Evolutionary conservation across 2,329 filamentous ascomycete genomes (phyloP), one percentile per base, ranked within the genome.

Genomic region (Nemania serpens): DNA sequence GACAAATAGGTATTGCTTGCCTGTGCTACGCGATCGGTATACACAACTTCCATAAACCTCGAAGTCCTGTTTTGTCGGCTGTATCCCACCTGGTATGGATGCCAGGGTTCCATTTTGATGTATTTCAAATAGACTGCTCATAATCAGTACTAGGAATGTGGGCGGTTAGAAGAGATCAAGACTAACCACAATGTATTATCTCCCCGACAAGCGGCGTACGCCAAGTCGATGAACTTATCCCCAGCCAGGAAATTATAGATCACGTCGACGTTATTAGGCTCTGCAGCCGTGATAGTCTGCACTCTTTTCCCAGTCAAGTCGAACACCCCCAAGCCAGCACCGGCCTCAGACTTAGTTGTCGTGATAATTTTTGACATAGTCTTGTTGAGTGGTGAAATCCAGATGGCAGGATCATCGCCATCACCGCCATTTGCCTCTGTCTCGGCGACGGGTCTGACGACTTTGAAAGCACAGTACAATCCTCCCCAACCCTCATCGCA

Each of bases 181-280:
- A 69, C 78, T 66, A 73, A 82, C 81, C 82, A 84, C 5, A 84
- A 71, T 0, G 81, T 84, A 45, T 84, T 78, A 6, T 84, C 80
- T 2, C 72, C 75, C 34, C 82, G 75, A 55, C 82, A 84, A 5
- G 79, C 81, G 1, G 81, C 81, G 65, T 79, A 83, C 1, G 77
- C 77, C 12, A 84, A 69, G 64, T 84, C 81, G 1, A 81, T 71
- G 1, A 68, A 78, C 2, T 78, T 74, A 15, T 76, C 69, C 1
- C 80, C 81, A 0, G 76, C 73, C 4, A 75, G 66, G 48, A 84
- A 80, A 10, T 75, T 75, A 55, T 83, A 84, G 43, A 84, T 82
- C 25, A 84, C 75, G 52, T 84, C 82, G 0, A 84, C 81, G 39
- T 84, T 84, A 61, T 84, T 83, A 0, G 82, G 82, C 55, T 84